Conservation (phyloP, 2,329 filamentous ascomycete species). For the Fusarium sp. region DNA sequence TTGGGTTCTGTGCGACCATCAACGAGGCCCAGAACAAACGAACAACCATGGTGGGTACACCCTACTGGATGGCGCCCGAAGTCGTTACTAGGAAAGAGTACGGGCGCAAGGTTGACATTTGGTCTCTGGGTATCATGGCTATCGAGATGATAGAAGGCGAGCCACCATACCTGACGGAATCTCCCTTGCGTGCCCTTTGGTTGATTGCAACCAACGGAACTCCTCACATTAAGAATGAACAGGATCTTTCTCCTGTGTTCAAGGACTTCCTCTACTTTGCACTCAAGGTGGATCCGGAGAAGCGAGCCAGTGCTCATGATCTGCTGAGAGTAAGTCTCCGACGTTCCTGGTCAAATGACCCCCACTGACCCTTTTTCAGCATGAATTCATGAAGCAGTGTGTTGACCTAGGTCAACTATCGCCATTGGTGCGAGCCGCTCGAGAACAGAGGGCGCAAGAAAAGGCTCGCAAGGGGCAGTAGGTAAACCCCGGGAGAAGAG, state of each 20-base stretch:
- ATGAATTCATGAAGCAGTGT: conserved; percentile 82
- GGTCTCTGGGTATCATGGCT: conserved; percentile 98
- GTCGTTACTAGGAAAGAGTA: conserved; percentile 98
- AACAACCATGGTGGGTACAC: conserved; percentile 98
- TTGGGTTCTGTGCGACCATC: conserved; percentile 98
- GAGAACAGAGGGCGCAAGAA: conserved; percentile 86
- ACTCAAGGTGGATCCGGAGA: conserved; percentile 95
- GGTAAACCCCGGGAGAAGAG: conserved; percentile 33
- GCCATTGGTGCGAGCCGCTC: conserved; percentile 85
- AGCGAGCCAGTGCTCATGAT: conserved; percentile 94
- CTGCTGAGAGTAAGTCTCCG: conserved; percentile 78
- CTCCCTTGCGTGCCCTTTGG: conserved; percentile 90
- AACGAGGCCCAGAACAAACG: conserved; percentile 97
- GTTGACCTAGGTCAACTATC: conserved; percentile 80
- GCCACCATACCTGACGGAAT: conserved; percentile 95
- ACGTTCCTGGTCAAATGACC: conserved; percentile 43
- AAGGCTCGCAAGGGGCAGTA: conserved; percentile 72
- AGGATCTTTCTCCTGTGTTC: conserved; percentile 82
- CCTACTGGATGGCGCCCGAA: conserved; percentile 99
- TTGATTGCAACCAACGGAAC: conserved; percentile 97
- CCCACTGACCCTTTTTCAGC: conserved; percentile 58
- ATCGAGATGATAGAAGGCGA: conserved; percentile 99
- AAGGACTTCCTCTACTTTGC: conserved; percentile 92
- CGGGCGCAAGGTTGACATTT: conserved; percentile 97
- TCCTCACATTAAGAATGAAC: conserved; percentile 92